phyloP scores from a whole-genome alignment of 2,329 filamentous ascomycete species.

The Bipolaris bicolor region DNA sequence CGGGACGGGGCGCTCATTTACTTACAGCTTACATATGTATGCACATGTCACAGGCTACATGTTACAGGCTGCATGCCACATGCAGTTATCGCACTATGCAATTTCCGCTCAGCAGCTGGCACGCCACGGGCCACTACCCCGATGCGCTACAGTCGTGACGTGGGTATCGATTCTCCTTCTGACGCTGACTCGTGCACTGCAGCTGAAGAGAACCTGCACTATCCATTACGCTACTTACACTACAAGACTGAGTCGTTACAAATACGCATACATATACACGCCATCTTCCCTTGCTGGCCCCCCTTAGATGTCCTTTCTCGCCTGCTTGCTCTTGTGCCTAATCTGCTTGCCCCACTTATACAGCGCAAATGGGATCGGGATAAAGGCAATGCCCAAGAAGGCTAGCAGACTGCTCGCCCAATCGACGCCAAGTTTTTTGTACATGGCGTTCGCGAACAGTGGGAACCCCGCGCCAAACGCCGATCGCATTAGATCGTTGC shows the following conservation, averaged over 20 bases:
- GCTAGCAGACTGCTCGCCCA: slow-evolving; percentile 53
- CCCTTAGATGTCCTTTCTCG: slow-evolving; percentile 50
- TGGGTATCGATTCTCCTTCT: background rate
- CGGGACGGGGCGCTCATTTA: no score
- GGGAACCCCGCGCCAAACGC: slow-evolving; percentile 52
- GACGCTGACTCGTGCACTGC: background rate
- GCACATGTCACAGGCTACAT: no score
- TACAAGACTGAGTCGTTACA: background rate
- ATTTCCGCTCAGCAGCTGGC: background rate
- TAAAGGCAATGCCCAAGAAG: slow-evolving; percentile 52
- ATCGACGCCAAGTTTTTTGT: slow-evolving; percentile 43
- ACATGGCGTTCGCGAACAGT: slow-evolving; percentile 44
- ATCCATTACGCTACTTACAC: background rate
- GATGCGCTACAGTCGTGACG: slow-evolving; percentile 3
- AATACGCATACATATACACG: background rate
- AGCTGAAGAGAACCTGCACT: background rate
- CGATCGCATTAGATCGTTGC: slow-evolving; percentile 53
- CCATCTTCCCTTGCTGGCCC: background rate
- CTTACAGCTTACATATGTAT: no score
- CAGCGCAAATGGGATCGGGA: slow-evolving; percentile 55
- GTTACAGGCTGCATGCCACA: background rate
- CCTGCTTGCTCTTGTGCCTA: slow-evolving; percentile 50
- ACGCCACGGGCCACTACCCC: background rate
- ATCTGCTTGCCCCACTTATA: slow-evolving; percentile 52
- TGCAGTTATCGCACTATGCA: background rate